Percentiles rank a stretch among this genome's conserved stretches.
These are phyloP conservation scores for Erythrophleum ivorense DNA, from an alignment of 331 rosid genomes.

Conservation along the genomic window DNA sequence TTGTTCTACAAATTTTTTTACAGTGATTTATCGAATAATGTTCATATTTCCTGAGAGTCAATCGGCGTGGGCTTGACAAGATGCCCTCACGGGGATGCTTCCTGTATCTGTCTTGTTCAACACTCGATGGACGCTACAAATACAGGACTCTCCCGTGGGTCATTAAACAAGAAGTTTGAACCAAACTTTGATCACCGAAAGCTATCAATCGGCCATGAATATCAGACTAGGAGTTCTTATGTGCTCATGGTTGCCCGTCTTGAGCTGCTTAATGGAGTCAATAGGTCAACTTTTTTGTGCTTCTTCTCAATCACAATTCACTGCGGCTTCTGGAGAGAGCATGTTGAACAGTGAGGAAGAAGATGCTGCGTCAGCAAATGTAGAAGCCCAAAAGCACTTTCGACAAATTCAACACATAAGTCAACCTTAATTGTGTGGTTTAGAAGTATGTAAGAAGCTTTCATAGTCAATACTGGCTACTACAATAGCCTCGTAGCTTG, in stretches of 20 bases:
- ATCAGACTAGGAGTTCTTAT: constrained; percentile 39
- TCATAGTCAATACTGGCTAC: constrained; percentile 7
- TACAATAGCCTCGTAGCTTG: too few species aligned
- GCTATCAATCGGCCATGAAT: constrained; percentile 42
- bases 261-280: constrained; percentile 44
- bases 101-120: constrained; percentile 19
- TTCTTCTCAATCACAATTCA: constrained; percentile 40
- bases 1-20: not conserved
- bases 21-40: not conserved
- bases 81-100: constrained; percentile 18
- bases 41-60: not conserved
- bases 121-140: constrained; percentile 26
- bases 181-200: not conserved
- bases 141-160: not conserved
- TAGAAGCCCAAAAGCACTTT: constrained; percentile 62
- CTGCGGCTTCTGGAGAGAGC: constrained; percentile 19
- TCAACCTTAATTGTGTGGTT: constrained; percentile 10
- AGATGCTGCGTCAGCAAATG: constrained; percentile 42
- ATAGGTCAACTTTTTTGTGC: constrained; percentile 40
- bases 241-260: constrained; percentile 47
- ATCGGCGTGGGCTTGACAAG: not conserved
- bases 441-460: not conserved
- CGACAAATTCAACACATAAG: constrained; percentile 50
- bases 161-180: not conserved
- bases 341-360: constrained; percentile 3